Base-by-base conservation (phyloP, 1,284 basidiomycete genomes). In the Fomitopsis pinicola region DNA sequence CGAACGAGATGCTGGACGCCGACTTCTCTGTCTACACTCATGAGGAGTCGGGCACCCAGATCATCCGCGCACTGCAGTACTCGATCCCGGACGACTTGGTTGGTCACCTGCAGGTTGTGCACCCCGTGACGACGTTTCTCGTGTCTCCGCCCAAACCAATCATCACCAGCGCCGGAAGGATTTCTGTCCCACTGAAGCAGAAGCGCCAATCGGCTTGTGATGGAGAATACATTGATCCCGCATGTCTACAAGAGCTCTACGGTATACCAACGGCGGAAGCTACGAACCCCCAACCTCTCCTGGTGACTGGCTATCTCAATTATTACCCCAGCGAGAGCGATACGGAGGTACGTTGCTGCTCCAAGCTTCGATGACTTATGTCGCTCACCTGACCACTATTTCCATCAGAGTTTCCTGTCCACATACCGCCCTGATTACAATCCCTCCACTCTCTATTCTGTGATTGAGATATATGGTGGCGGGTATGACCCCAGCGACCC, bases 231-330 rank as follows among this genome's bases (percentile, higher is more conserved):
- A 78, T 87, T 58, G 86, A 85, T 0, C 84, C 84, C 9, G 71
- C 80, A 1, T 88, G 85, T 67, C 69, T 88, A 55, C 72, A 80
- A 59, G 76, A 76, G 3, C 67, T 87, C 46, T 88, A 87, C 69
- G 83, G 82, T 9, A 74, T 75, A 15, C 67, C 67, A 3, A 85
- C 85, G 60, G 76, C 78, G 0, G 80, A 80, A 3, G 68, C 70
- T 7, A 75, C 80, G 4, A 75, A 77, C 1, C 67, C 68, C 35
- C 86, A 84, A 68, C 78, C 72, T 36, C 74, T 87, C 42, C 84
- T 82, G 59, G 78, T 87, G 58, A 80, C 80, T 33, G 85, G 86
- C 15, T 86, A 84, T 66, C 77, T 86, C n/a, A 69, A 79, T 5
- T 74, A 85, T 64, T 87, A 77, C 68, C 83, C 82, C 6, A 84